Conservation (phyloP, 2,329 filamentous ascomycete species). For the Myriangium duriaei region DNA sequence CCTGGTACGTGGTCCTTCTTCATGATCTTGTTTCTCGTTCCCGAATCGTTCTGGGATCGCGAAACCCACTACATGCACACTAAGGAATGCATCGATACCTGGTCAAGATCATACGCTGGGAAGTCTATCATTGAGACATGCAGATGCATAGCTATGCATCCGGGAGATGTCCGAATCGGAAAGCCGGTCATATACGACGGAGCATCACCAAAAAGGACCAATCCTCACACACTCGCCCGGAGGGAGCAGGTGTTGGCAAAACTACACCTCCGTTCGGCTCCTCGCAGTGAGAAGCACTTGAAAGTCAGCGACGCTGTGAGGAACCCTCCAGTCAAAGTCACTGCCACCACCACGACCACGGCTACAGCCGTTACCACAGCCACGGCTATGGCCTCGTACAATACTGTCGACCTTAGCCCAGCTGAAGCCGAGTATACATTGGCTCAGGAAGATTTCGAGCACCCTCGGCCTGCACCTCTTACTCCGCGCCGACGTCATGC, state of each 20-base stretch:
- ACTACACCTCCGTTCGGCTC: background rate
- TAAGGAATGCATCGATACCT: conserved; percentile 3
- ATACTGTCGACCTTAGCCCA: background rate
- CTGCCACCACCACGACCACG: no score
- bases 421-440: background rate
- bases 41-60: conserved; percentile 8
- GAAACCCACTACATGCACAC: background rate
- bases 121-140: background rate
- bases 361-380: no score
- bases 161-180: no score
- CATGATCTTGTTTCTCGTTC: conserved; percentile 3
- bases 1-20: background rate
- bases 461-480: background rate
- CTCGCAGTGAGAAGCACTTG: background rate
- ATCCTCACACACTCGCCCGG: background rate
- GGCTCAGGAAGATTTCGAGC: background rate
- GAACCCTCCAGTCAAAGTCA: background rate
- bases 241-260: background rate
- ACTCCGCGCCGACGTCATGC: background rate
- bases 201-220: background rate
- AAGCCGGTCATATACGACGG: background rate
- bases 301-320: background rate
- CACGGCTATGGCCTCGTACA: no score
- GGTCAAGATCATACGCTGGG: conserved; percentile 2
- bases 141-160: background rate